Conservation (phyloP, 768 basidiomycete species). For the Solioccasus polychromus region DNA sequence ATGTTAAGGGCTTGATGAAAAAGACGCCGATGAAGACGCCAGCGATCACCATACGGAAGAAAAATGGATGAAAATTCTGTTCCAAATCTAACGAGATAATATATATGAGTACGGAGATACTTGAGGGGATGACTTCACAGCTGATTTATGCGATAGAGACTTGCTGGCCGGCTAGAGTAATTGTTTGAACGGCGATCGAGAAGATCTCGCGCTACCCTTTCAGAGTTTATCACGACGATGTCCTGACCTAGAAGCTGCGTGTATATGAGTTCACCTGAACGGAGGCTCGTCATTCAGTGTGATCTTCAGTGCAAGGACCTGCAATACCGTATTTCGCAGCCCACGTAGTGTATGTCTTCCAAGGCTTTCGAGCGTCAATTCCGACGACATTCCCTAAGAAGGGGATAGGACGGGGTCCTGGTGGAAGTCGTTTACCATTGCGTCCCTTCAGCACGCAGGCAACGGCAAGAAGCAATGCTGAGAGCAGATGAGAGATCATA, state of each 20-base stretch:
- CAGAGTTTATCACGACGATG: conserved; percentile 14
- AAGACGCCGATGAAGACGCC: conserved; percentile 25
- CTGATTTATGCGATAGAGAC: conserved; percentile 2
- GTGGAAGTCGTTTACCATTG: background rate
- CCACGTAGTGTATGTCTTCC: conserved; percentile 14
- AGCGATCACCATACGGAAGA: conserved; percentile 21
- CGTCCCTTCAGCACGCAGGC: background rate
- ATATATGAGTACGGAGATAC: background rate
- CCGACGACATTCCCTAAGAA: conserved; percentile 7
- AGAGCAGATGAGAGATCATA: background rate
- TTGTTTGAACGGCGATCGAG: conserved; percentile 12
- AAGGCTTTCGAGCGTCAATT: conserved; percentile 4
- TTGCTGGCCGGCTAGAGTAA: conserved; percentile 11
- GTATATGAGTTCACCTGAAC: conserved; percentile 11
- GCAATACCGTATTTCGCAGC: conserved; percentile 6
- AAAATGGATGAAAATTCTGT: conserved; percentile 12
- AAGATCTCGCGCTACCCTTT: conserved; percentile 10
- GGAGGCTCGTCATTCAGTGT: background rate
- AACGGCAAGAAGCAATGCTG: background rate
- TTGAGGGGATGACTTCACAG: background rate
- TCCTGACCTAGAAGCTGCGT: conserved; percentile 10
- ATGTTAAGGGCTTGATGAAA: conserved; percentile 34
- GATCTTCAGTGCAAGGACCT: background rate
- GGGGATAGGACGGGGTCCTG: conserved; percentile 8
- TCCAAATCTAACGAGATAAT: conserved; percentile 8